Conservation (phyloP, 345 rosid species). For the Populus davidiana region DNA sequence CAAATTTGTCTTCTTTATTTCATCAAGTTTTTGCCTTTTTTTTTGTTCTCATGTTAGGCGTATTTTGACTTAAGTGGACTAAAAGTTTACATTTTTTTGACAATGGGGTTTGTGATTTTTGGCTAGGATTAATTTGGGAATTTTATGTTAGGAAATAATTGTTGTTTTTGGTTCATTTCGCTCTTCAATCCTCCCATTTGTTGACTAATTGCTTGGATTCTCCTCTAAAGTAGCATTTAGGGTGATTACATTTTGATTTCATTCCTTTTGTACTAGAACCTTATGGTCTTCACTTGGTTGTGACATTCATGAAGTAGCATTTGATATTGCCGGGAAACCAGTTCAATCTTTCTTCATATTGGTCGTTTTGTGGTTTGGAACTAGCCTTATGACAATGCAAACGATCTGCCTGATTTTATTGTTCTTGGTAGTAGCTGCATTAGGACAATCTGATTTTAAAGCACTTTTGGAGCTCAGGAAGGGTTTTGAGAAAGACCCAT, state of each 20-base stretch:
- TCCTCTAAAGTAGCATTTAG: not conserved
- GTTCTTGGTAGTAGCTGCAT: constrained; percentile 35
- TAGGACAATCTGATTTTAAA: constrained; percentile 63
- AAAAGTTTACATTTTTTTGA: not conserved
- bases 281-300: not conserved
- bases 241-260: not conserved
- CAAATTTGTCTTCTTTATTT: not conserved
- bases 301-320: no score
- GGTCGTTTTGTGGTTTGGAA: constrained; percentile 2
- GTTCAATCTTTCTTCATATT: not conserved
- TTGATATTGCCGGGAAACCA: not conserved
- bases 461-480: constrained; percentile 74
- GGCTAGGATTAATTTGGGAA: no score
- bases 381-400: constrained; percentile 53
- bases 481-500: constrained; percentile 57
- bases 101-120: not conserved
- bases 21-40: not conserved
- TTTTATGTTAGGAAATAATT: no score
- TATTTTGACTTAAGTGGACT: not conserved
- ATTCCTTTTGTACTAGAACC: not conserved
- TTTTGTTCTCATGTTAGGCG: not conserved
- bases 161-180: not conserved
- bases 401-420: constrained; percentile 39
- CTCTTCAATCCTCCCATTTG: not conserved
- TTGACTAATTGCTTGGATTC: not conserved